These are phyloP conservation scores for Sambucus nigra DNA, from an alignment of 129 eudicot genomes.

Conservation along the genomic window DNA sequence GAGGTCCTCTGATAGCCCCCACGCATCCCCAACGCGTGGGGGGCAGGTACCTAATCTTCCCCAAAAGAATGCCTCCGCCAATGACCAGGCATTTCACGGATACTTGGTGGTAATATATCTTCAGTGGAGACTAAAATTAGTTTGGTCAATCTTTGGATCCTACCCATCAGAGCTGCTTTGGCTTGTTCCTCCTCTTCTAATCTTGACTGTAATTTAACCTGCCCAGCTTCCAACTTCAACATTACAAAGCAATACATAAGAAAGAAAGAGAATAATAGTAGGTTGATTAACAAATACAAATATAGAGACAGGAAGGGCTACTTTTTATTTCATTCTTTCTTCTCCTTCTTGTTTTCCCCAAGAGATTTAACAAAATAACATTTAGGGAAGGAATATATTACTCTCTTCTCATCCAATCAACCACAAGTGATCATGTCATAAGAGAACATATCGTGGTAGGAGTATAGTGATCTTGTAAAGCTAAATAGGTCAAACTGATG, in stretches of 20 bases:
- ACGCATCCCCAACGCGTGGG: too few species aligned
- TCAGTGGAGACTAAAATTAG: slow-evolving; percentile 75
- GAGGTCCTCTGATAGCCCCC: too few species aligned
- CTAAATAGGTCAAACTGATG: too few species aligned
- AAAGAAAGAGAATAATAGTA: background rate
- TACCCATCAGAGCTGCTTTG: slow-evolving; percentile 82
- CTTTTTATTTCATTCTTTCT: background rate
- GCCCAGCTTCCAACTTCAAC: slow-evolving; percentile 75
- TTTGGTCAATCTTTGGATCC: slow-evolving; percentile 83
- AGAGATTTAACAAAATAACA: background rate
- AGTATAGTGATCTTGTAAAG: background rate
- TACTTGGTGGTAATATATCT: slow-evolving; percentile 37
- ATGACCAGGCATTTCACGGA: slow-evolving; percentile 37
- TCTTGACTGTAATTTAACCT: slow-evolving; percentile 69
- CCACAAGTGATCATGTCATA: background rate
- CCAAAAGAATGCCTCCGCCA: slow-evolving; percentile 73
- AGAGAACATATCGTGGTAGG: background rate
- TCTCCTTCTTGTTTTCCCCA: background rate
- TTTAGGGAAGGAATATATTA: background rate
- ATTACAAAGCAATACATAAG: slow-evolving; percentile 1
- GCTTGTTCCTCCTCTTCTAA: slow-evolving; percentile 92
- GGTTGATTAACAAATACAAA: background rate
- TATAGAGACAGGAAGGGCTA: background rate
- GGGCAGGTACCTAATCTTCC: slow-evolving; percentile 78
- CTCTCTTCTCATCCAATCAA: background rate